These are phyloP conservation scores for Penicillium sp. DNA, from an alignment of 2,329 filamentous ascomycete genomes.

Conservation along the genomic window DNA sequence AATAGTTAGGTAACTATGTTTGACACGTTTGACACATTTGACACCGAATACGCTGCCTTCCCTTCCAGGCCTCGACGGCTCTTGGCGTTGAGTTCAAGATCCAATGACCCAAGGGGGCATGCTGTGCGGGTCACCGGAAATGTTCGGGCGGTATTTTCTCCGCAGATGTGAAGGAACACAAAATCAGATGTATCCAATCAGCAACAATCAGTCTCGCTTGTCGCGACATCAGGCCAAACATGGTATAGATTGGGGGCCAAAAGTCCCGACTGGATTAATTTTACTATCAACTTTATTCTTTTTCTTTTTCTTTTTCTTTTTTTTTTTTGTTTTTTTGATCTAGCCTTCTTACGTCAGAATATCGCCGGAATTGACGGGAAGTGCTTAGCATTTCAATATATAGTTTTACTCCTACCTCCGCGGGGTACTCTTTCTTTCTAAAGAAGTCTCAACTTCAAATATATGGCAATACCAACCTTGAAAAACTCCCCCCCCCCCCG, in stretches of 20 bases:
- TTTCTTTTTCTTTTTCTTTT: neutral
- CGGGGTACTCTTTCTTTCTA: neutral
- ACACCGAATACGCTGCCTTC: constrained; percentile 9
- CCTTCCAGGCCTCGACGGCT: neutral
- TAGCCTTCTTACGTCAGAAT: neutral
- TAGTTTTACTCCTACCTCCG: neutral
- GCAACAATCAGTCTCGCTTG: constrained; percentile 13
- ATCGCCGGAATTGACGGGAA: neutral
- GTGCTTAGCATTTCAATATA: neutral
- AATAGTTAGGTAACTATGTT: too few relatives aligned
- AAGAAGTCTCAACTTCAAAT: neutral
- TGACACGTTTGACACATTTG: neutral
- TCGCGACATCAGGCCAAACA: constrained; percentile 29
- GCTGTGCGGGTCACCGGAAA: constrained; percentile 8
- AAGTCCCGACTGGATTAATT: neutral
- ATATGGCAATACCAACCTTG: neutral
- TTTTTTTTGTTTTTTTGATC: neutral
- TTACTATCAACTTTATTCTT: neutral
- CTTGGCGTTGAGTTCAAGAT: neutral
- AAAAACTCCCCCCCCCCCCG: neutral
- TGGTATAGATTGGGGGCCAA: constrained; percentile 19
- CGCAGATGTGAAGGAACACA: constrained; percentile 4
- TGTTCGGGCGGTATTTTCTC: constrained; percentile 13
- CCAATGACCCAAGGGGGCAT: neutral
- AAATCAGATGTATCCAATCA: constrained; percentile 4